Evolutionary conservation across 2,329 filamentous ascomycete species (phyloP).

Genomic region (Hypomyces perniciosus): DNA sequence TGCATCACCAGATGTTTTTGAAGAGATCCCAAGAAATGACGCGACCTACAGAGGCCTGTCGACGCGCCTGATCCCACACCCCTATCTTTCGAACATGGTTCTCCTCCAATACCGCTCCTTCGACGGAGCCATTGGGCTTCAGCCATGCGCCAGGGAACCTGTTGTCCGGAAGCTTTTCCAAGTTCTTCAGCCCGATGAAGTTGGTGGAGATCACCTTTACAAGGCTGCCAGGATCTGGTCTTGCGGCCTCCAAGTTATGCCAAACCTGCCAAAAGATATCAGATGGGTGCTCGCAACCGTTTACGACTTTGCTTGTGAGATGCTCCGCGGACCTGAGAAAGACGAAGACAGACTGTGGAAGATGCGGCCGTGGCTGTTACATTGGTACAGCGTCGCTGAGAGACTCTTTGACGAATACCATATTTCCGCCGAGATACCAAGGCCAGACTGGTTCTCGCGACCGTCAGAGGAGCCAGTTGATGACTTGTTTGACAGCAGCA

Average conservation of each 20-base stretch:
- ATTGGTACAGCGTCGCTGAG: constrained; percentile 23
- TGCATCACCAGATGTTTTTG: neutral
- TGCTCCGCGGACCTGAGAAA: constrained; percentile 17
- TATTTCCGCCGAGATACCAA: constrained; percentile 16
- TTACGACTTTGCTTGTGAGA: constrained; percentile 26
- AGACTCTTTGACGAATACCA: constrained; percentile 17
- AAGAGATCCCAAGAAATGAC: constrained; percentile 20
- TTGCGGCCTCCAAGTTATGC: constrained; percentile 22
- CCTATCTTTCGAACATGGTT: constrained; percentile 15
- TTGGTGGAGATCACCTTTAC: constrained; percentile 21
- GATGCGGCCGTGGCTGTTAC: constrained; percentile 25
- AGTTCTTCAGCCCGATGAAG: constrained; percentile 18
- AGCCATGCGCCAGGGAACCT: constrained; percentile 24
- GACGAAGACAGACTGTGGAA: constrained; percentile 17
- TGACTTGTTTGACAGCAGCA: too few species aligned
- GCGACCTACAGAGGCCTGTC: constrained; percentile 19
- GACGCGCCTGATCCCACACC: constrained; percentile 19
- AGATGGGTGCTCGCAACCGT: constrained; percentile 27
- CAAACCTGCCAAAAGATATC: constrained; percentile 22
- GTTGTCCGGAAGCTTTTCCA: constrained; percentile 18
- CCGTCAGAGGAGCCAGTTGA: neutral
- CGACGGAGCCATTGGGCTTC: constrained; percentile 20
- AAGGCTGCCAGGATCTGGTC: constrained; percentile 26
- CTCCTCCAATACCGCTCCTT: constrained; percentile 25
- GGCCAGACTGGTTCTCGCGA: constrained; percentile 22